These are phyloP conservation scores for Pestalotiopsis sp. DNA, from an alignment of 2,329 filamentous ascomycete species.

Conservation along the genomic window DNA sequence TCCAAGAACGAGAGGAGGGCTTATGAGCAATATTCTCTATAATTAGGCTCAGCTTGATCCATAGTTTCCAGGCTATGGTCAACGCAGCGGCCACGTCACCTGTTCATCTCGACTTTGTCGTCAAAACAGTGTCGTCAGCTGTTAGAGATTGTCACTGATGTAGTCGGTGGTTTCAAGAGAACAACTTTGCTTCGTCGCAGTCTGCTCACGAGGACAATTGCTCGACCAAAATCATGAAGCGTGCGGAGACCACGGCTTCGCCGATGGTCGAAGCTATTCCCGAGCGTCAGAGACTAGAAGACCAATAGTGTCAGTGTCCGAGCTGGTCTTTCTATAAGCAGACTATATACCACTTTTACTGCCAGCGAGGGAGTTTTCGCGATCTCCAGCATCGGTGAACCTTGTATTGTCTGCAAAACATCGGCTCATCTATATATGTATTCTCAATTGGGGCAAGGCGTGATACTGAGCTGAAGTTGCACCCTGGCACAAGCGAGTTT, in stretches of 20 bases:
- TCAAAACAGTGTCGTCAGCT: not conserved
- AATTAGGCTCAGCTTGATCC: not conserved
- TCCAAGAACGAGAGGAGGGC: not conserved
- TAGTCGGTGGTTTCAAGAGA: not conserved
- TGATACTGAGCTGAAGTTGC: conserved; percentile 54
- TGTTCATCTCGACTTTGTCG: not conserved
- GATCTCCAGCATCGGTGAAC: conserved; percentile 17
- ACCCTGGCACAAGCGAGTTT: conserved; percentile 55
- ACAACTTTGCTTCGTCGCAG: not conserved
- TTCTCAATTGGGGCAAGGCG: conserved; percentile 31
- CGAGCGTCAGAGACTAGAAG: not conserved
- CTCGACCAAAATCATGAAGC: not conserved
- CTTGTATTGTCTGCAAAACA: conserved; percentile 19
- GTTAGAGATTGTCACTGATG: not conserved
- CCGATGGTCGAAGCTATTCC: not conserved
- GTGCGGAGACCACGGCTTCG: not conserved
- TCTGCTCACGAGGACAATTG: not conserved
- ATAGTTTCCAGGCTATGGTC: not conserved
- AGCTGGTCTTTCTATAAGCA: not conserved
- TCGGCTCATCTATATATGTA: conserved; percentile 8
- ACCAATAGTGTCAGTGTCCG: not conserved
- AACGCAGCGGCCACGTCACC: not conserved
- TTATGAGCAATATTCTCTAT: not conserved
- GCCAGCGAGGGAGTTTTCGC: not conserved
- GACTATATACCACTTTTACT: no score